Conservation (phyloP, 371 early-diverging fungal genomes). For the Mucor sp. region DNA sequence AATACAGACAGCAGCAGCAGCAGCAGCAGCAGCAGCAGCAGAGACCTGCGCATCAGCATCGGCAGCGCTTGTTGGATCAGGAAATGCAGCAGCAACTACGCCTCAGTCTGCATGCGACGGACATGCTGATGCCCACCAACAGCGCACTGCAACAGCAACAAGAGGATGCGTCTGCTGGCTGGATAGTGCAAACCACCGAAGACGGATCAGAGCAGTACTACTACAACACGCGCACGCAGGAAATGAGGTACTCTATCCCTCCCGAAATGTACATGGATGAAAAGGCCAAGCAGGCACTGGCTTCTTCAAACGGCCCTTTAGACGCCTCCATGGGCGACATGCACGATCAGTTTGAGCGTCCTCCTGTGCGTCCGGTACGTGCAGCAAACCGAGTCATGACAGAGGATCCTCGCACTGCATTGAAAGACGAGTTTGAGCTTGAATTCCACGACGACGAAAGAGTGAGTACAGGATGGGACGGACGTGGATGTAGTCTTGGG, state of each 20-base stretch:
- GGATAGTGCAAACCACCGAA: conserved; percentile 58
- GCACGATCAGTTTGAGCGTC: not conserved
- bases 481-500: too few relatives aligned
- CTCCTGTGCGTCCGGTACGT: conserved; percentile 35
- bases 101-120: conserved; percentile 26
- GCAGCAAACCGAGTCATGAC: conserved; percentile 26
- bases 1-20: not conserved
- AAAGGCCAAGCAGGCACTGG: conserved; percentile 1
- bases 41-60: not conserved
- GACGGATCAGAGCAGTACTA: conserved; percentile 61
- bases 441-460: conserved; percentile 18
- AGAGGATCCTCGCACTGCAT: not conserved
- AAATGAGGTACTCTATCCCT: conserved; percentile 59
- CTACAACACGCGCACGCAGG: conserved; percentile 51
- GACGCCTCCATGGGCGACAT: not conserved
- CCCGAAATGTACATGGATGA: conserved; percentile 23
- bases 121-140: conserved; percentile 7
- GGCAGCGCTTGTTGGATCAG: conserved; percentile 10
- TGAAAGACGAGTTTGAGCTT: not conserved
- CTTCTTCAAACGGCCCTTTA: not conserved
- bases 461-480: not conserved
- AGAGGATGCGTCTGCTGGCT: conserved; percentile 20
- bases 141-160: not conserved
- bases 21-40: conserved; percentile 11
- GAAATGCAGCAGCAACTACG: conserved; percentile 20